Evolutionary conservation across 192 early-diverging fungal genomes (phyloP), one percentile per base, ranked within the genome.

Genomic region (Entomortierella parvispora): DNA sequence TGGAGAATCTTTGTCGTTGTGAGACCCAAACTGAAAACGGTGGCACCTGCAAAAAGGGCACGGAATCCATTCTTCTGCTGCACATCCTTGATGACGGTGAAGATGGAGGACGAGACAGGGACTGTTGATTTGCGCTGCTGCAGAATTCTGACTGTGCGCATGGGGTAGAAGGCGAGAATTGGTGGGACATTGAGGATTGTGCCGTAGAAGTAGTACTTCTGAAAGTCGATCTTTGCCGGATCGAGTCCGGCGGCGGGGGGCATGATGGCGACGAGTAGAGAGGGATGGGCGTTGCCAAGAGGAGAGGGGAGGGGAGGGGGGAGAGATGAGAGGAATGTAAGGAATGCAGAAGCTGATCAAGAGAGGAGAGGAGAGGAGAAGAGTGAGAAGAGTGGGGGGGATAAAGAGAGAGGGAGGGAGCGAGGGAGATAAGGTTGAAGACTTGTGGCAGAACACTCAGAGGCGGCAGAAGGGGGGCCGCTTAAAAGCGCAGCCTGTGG

Each of bases 121-220:
- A 74, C 44, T 0, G 69, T 45, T 23, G 71, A 69, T 32, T 67
- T 67, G 29, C 70, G 60, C 26, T 81, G 80, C 42, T 81, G 80
- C 32, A 81, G 62, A 1, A 81, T 47, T 23, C 80, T 71, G 9
- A 81, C 80, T 3, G 80, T 81, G 28, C 80, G 33, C 60, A 81
- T 68, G 20, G 80, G 80, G 67, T 81, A 81, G 62, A 81, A 69
- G 56, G 69, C 40, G 14, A 69, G 51, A 50, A 81, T 74, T 40
- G 80, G 80, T 6, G 80, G 70, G 17, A 71, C 62, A 65, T 81
- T 81, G 46, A 81, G 69, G n/a, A 81, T 31, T 2, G 80, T 74
- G 28, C 69, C 80, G 23, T 68, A 81, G 32, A 69, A 52, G 58
- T 69, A 81, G 62, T 81, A 81, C 49, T 64, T 66, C 55, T 28